phyloP scores from a whole-genome alignment of 768 basidiomycete species.

The Boletus bicolor region DNA sequence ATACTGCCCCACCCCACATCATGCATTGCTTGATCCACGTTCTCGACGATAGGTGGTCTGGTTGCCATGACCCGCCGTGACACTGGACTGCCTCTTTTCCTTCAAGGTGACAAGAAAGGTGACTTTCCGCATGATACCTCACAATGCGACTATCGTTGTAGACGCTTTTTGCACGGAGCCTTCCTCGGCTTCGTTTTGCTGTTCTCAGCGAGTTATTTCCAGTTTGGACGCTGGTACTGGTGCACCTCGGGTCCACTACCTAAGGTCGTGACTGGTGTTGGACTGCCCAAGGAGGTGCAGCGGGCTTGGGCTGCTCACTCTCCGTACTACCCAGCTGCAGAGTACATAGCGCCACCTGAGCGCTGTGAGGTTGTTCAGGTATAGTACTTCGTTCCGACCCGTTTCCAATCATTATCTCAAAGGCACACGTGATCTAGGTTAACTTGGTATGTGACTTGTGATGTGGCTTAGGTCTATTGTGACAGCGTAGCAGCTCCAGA shows the following conservation, averaged over 20 bases:
- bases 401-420: not conserved
- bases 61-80: not conserved
- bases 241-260: not conserved
- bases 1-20: not conserved
- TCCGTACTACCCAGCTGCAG: constrained; percentile 50
- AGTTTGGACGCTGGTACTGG: constrained; percentile 6
- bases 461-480: not conserved
- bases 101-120: constrained; percentile 2
- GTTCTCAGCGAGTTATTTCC: constrained; percentile 13
- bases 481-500: constrained; percentile 53
- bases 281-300: constrained; percentile 23
- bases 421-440: constrained; percentile 13
- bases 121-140: not conserved
- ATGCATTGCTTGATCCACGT: constrained; percentile 9
- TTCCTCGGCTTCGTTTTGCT: constrained; percentile 18
- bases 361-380: constrained; percentile 59
- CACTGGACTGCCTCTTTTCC: constrained; percentile 6
- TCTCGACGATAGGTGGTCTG: not conserved
- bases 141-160: not conserved
- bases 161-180: constrained; percentile 1
- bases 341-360: constrained; percentile 45
- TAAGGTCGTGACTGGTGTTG: not conserved
- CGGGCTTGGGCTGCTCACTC: constrained; percentile 59
- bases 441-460: constrained; percentile 25
- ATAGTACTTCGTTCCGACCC: constrained; percentile 3